phyloP scores from a whole-genome alignment of 441 rosid species.

The Erodium trifolium region DNA sequence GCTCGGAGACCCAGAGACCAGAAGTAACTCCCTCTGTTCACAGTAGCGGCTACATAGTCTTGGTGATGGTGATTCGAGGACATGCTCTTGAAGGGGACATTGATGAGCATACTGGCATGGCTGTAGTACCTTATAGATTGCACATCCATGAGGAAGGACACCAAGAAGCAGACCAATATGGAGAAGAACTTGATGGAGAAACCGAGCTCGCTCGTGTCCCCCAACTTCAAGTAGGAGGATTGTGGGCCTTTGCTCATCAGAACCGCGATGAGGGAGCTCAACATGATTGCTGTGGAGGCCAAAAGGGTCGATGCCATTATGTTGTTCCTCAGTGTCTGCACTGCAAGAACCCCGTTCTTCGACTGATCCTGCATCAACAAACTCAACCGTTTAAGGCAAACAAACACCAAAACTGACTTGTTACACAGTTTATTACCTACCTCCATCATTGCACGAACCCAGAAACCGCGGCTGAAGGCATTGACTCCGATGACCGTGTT shows the following conservation, averaged over 20 bases:
- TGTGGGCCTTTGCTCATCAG: slow-evolving; percentile 42
- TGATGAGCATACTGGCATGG: slow-evolving; percentile 81
- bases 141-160: slow-evolving; percentile 62
- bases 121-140: slow-evolving; percentile 86
- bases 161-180: slow-evolving; percentile 63
- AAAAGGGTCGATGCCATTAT: slow-evolving; percentile 90
- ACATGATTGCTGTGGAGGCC: slow-evolving; percentile 80
- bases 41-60: slow-evolving; percentile 57
- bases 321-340: slow-evolving; percentile 82
- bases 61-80: slow-evolving; percentile 28
- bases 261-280: slow-evolving; percentile 68
- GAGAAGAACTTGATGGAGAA: slow-evolving; percentile 65
- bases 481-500: slow-evolving; percentile 69
- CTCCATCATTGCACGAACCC: slow-evolving; percentile 97
- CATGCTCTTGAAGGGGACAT: slow-evolving; percentile 62
- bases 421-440: slow-evolving; percentile 18
- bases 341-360: slow-evolving; percentile 74
- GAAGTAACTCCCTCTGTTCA: slow-evolving; percentile 72
- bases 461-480: slow-evolving; percentile 71
- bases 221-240: slow-evolving; percentile 41
- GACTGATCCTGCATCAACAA: slow-evolving; percentile 40
- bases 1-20: slow-evolving; percentile 87
- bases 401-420: too few relatives aligned
- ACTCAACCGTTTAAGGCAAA: too few relatives aligned
- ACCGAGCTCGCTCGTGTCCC: slow-evolving; percentile 47